These are phyloP conservation scores for Phytophthora hibernalis DNA, from an alignment of 352 stramenopile species.

Conservation along the genomic window DNA sequence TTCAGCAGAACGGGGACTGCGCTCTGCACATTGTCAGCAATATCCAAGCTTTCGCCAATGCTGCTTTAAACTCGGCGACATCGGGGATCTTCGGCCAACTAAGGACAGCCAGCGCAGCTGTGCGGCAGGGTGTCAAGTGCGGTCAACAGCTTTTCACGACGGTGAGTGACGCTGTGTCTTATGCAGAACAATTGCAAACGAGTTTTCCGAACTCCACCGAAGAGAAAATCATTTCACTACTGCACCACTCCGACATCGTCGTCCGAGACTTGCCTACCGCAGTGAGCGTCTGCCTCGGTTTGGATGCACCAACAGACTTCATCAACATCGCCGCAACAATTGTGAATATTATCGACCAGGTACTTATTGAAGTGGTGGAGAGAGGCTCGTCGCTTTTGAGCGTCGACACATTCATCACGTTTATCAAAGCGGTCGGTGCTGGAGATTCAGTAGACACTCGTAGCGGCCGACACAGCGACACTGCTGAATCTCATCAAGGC, in stretches of 20 bases:
- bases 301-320: conserved; percentile 30
- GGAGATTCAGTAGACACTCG: conserved; percentile 17
- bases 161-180: conserved; percentile 45
- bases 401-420: conserved; percentile 31
- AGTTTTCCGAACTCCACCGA: conserved; percentile 53
- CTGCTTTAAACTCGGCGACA: conserved; percentile 53
- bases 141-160: conserved; percentile 52
- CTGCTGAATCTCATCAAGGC: conserved; percentile 38
- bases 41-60: conserved; percentile 49
- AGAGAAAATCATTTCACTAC: conserved; percentile 49
- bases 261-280: conserved; percentile 55
- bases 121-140: conserved; percentile 60
- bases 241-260: conserved; percentile 62
- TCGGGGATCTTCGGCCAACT: conserved; percentile 62
- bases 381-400: conserved; percentile 18
- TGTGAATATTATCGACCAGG: conserved; percentile 24
- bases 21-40: conserved; percentile 56
- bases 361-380: conserved; percentile 30
- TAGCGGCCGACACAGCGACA: conserved; percentile 1
- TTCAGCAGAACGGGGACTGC: conserved; percentile 71
- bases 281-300: conserved; percentile 55
- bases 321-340: conserved; percentile 31
- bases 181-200: conserved; percentile 43
- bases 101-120: conserved; percentile 40
- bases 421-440: conserved; percentile 12